A percentile compares a stretch with the other conserved stretches of the same genome.
Evolutionary conservation across 1,139 yeast species (phyloP).

Genomic region (Blastobotrys malaysiensis): DNA sequence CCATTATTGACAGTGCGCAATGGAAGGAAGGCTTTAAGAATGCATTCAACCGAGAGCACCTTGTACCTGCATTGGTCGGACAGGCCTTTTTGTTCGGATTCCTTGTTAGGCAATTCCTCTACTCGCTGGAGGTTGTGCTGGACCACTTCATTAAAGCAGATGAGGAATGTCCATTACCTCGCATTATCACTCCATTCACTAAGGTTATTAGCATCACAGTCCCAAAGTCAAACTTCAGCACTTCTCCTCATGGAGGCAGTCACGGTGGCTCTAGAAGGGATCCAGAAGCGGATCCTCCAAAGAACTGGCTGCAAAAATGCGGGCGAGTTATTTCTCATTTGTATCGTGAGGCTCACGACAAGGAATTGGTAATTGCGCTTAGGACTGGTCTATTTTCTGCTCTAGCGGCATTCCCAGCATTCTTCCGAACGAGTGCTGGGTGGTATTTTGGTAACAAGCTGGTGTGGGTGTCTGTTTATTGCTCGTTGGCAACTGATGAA

Average conservation of each 20-base stretch:
- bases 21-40: not conserved
- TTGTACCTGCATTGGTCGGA: slow-evolving; percentile 12
- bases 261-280: slow-evolving; percentile 15
- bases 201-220: not conserved
- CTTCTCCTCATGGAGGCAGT: not conserved
- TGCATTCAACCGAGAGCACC: not conserved
- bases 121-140: slow-evolving; percentile 6
- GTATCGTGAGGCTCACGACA: not conserved
- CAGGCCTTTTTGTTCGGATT: slow-evolving; percentile 21
- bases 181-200: slow-evolving; percentile 9
- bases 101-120: slow-evolving; percentile 8
- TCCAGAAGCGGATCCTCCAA: slow-evolving; percentile 34
- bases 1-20: not conserved
- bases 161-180: slow-evolving; percentile 18
- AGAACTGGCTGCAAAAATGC: slow-evolving; percentile 25
- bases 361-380: not conserved
- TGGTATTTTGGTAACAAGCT: not conserved
- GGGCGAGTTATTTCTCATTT: slow-evolving; percentile 17
- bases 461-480: not conserved
- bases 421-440: not conserved
- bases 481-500: slow-evolving; percentile 26
- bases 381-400: not conserved
- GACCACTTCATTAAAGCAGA: slow-evolving; percentile 16
- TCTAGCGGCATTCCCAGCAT: not conserved
- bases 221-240: not conserved